A percentile compares a stretch with the other conserved stretches of the same genome.
Evolutionary conservation across 169 alveolate genomes (phyloP).

Genomic region (Cystoisospora suis): DNA sequence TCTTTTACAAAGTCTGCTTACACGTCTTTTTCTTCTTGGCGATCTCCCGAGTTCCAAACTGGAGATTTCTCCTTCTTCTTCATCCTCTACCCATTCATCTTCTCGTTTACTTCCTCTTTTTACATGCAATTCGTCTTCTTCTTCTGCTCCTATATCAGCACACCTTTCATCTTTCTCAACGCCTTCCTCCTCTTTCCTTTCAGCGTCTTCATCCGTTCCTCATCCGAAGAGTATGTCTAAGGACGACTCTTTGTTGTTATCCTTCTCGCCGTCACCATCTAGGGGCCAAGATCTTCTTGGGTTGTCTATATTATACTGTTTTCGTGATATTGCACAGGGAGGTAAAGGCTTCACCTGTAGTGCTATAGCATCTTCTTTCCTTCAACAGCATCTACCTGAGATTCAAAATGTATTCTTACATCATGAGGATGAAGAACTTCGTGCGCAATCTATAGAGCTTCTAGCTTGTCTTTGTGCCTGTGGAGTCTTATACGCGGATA

Average conservation of each 20-base stretch:
- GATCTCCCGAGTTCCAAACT: not conserved
- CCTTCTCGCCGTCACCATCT: not conserved
- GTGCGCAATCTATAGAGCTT: not conserved
- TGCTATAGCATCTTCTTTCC: not conserved
- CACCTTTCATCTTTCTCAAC: not conserved
- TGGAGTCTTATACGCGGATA: not conserved
- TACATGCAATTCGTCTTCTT: not conserved
- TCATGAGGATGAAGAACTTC: not conserved
- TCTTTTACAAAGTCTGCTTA: not conserved
- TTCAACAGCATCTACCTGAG: not conserved
- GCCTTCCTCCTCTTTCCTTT: not conserved
- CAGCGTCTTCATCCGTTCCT: not conserved
- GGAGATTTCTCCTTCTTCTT: not conserved
- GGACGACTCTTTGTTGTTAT: no score
- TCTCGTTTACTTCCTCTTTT: not conserved
- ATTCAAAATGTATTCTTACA: not conserved
- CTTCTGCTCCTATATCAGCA: not conserved
- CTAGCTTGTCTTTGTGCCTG: not conserved
- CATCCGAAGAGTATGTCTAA: no score
- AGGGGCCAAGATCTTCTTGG: not conserved
- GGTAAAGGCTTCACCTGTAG: not conserved
- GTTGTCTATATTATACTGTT: not conserved
- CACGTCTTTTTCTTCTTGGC: not conserved
- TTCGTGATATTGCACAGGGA: not conserved
- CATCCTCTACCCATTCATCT: not conserved